Base-by-base conservation (phyloP, 306 rosid genomes). In the Cucumis cinereus region DNA sequence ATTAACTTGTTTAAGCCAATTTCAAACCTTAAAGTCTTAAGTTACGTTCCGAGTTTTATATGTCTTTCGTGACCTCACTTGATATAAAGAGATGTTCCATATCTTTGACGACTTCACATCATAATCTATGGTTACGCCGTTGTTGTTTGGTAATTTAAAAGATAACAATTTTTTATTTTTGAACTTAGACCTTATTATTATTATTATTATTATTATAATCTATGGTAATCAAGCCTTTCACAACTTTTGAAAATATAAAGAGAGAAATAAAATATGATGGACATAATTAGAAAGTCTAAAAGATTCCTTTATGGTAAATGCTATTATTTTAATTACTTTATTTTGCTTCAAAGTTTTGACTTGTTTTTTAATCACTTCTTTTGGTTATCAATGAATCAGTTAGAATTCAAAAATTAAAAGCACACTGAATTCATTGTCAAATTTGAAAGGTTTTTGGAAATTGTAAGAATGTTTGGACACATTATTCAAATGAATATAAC, bases 281-380 rank as follows among this genome's bases (percentile, higher is more conserved):
- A 15, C n/a, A 62, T 38, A 38, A 64, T 64, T 38, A 64, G 49
- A 38, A 63, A 33, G 47, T 63, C 13, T 63, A 63, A 61, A 61
- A 62, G 24, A 33, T 33, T 63, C 45, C 70, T 35, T 9, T 9
- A 7, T 6, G 15, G 70, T 63, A 63, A 63, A 66, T 66, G 19
- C 50, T 38, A 66, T 33, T 38, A 66, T 33, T 62, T 62, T n/a
- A n/a, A n/a, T n/a, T 33, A 63, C 13, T 64, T 64, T 10, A 64
- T 64, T 19, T 35, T 17, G 8, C 28, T 66, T 64, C 52, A 64
- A 66, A 66, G 73, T 66, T 66, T 66, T 66, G 73, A 66, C 73
- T 38, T 36, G 36, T 35, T 62, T 30, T 35, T 62, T 30, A 19
- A 36, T 5, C 1, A 17, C 11, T 23, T 38, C 10, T 9, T 66